phyloP scores from a whole-genome alignment of 257 asterid species.

The Datura wrightii region DNA sequence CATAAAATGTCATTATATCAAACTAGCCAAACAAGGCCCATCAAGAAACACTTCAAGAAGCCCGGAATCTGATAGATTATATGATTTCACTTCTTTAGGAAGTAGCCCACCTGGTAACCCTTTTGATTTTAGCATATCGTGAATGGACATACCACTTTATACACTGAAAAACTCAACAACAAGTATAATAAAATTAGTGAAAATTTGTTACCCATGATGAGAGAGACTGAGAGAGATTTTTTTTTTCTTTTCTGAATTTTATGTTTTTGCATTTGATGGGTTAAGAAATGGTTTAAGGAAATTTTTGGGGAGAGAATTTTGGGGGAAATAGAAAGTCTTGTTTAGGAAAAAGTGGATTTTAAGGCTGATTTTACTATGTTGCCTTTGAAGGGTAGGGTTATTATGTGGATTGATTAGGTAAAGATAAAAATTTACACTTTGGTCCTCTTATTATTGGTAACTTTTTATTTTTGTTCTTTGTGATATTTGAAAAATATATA shows the following conservation, averaged over 20 bases:
- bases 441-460: neutral
- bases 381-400: slow-evolving; percentile 28
- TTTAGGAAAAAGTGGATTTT: slow-evolving; percentile 27
- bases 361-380: slow-evolving; percentile 32
- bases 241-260: neutral
- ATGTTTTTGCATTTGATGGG: slow-evolving; percentile 24
- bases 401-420: neutral
- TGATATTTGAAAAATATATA: too few species aligned
- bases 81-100: slow-evolving; percentile 75
- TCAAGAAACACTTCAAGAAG: slow-evolving; percentile 76
- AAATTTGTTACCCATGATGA: slow-evolving; percentile 45
- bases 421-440: neutral
- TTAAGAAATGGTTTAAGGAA: slow-evolving; percentile 46
- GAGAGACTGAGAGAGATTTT: neutral
- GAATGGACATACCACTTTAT: slow-evolving; percentile 54
- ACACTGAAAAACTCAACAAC: slow-evolving; percentile 31
- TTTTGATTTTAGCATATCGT: slow-evolving; percentile 72
- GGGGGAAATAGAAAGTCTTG: slow-evolving; percentile 42
- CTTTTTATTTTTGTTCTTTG: too few species aligned
- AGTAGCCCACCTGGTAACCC: slow-evolving; percentile 89
- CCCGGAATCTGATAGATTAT: slow-evolving; percentile 63
- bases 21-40: slow-evolving; percentile 82
- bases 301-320: slow-evolving; percentile 42
- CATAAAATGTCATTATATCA: slow-evolving; percentile 88
- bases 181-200: slow-evolving; percentile 29